A percentile compares a stretch with the other conserved stretches of the same genome.
phyloP scores from a whole-genome alignment of 2,329 filamentous ascomycete species.

The Elsinoe perseae region DNA sequence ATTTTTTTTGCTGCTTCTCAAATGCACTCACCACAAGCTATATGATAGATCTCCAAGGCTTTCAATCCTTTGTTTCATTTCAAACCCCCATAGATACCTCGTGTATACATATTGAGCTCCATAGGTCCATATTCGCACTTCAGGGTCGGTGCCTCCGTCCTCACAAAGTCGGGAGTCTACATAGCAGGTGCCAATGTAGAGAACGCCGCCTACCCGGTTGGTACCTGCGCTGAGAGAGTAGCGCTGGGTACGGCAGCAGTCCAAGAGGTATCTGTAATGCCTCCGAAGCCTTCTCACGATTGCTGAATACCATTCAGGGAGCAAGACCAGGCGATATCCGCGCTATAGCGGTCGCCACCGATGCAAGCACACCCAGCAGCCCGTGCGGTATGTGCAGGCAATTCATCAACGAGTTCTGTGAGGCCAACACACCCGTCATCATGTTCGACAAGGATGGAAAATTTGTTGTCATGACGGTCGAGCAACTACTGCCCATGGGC shows the following conservation, averaged over 20 bases:
- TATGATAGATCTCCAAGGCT: too few species aligned
- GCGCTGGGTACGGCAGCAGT: conserved; percentile 73
- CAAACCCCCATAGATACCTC: neutral
- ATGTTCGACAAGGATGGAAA: conserved; percentile 84
- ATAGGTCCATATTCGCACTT: conserved; percentile 79
- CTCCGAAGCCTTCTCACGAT: neutral
- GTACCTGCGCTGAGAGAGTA: conserved; percentile 92
- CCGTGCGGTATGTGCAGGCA: conserved; percentile 97
- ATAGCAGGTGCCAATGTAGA: conserved; percentile 77
- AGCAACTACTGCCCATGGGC: conserved; percentile 50
- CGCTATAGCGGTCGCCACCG: conserved; percentile 78
- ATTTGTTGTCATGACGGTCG: conserved; percentile 61
- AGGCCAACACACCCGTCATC: conserved; percentile 63
- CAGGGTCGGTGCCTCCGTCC: conserved; percentile 75
- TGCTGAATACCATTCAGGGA: conserved; percentile 21
- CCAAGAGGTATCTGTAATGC: conserved; percentile 23
- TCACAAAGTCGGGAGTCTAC: conserved; percentile 48
- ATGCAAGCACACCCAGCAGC: conserved; percentile 43
- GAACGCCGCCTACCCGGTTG: conserved; percentile 86
- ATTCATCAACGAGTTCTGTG: conserved; percentile 51
- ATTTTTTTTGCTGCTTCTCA: too few species aligned
- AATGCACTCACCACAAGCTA: neutral
- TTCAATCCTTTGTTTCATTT: too few species aligned
- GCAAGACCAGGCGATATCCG: conserved; percentile 51
- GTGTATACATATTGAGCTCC: neutral